A percentile compares a stretch with the other conserved stretches of the same genome.
Conservation (phyloP, 306 rosid genomes). For the Heteromeles arbutifolia region DNA sequence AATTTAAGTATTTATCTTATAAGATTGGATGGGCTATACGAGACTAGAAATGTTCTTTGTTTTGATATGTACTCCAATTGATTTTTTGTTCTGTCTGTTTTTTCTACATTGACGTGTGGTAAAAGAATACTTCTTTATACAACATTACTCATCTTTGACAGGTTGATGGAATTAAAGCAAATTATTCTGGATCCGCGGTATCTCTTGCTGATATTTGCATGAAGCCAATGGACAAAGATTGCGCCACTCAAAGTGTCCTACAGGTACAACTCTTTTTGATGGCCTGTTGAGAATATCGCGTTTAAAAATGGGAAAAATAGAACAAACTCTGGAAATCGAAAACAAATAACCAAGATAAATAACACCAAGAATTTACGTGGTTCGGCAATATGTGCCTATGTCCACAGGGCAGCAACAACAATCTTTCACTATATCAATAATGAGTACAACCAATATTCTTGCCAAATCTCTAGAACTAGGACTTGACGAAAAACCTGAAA, state of each 20-base stretch:
- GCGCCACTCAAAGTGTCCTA: slow-evolving; percentile 89
- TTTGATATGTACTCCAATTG: background rate
- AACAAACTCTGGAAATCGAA: no score
- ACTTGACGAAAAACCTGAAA: no score
- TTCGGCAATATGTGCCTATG: no score
- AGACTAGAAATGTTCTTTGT: background rate
- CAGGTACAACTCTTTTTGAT: slow-evolving; percentile 53
- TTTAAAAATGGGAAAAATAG: no score
- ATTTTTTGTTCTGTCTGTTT: background rate
- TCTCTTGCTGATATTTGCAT: slow-evolving; percentile 86
- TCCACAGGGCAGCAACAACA: no score
- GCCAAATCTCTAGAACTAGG: no score
- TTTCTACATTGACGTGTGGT: background rate
- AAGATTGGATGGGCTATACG: background rate
- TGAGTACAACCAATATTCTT: no score
- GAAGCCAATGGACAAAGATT: slow-evolving; percentile 91
- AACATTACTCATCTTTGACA: slow-evolving; percentile 31
- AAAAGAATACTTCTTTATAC: background rate
- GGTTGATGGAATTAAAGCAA: slow-evolving; percentile 79
- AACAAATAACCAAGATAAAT: no score
- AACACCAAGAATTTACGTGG: no score
- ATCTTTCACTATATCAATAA: no score
- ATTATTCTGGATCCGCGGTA: slow-evolving; percentile 58
- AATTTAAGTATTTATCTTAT: background rate
- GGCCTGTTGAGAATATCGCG: no score